phyloP scores from a whole-genome alignment of 2,329 filamentous ascomycete species.

The Fusarium staphyleae region DNA sequence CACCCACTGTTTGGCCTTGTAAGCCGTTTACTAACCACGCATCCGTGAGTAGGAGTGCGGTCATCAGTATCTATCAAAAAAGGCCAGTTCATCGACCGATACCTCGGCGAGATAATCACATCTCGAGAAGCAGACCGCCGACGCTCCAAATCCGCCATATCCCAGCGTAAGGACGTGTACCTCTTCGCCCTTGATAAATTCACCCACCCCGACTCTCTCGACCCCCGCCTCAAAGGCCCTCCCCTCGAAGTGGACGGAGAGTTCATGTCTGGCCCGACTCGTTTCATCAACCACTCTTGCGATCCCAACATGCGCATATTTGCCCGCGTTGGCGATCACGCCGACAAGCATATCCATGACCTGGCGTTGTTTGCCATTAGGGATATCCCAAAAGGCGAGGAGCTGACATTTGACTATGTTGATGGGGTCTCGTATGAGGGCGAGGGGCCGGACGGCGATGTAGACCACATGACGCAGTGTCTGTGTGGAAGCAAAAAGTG shows the following conservation, averaged over 20 bases:
- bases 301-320: conserved; percentile 82
- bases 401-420: conserved; percentile 83
- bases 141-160: conserved; percentile 61
- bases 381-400: conserved; percentile 69
- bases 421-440: conserved; percentile 66
- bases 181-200: conserved; percentile 87
- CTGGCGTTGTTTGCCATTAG: conserved; percentile 76
- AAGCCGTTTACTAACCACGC: background rate
- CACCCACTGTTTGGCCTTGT: background rate
- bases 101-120: conserved; percentile 76
- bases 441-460: conserved; percentile 50
- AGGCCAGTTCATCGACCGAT: conserved; percentile 82
- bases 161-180: conserved; percentile 76
- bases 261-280: conserved; percentile 77
- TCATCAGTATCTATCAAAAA: conserved; percentile 68
- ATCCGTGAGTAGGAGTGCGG: conserved; percentile 60
- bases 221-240: conserved; percentile 61
- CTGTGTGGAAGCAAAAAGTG: conserved; percentile 72
- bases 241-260: conserved; percentile 74
- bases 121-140: conserved; percentile 69
- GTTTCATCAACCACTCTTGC: conserved; percentile 86
- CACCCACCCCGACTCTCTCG: conserved; percentile 61
- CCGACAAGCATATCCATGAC: conserved; percentile 77
- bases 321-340: conserved; percentile 78
- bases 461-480: conserved; percentile 63